phyloP scores from a whole-genome alignment of 495 filamentous ascomycete species.

The Penicillium roqueforti region DNA sequence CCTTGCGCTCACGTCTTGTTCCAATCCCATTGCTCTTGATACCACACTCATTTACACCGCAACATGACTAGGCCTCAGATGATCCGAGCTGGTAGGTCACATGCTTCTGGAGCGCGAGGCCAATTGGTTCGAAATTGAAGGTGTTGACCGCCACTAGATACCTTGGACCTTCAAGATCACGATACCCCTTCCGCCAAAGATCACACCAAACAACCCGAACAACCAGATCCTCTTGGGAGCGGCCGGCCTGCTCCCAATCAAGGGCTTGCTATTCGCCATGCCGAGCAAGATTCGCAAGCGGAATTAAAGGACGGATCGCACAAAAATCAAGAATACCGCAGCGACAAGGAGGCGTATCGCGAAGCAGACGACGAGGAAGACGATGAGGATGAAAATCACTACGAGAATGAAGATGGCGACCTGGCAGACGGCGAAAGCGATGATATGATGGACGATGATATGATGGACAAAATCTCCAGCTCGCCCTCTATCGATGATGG shows the following conservation, averaged over 20 bases:
- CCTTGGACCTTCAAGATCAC: constrained; percentile 88
- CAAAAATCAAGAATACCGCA: constrained; percentile 44
- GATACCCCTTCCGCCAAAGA: constrained; percentile 78
- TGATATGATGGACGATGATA: constrained; percentile 77
- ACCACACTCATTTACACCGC: constrained; percentile 17
- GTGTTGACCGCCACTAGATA: constrained; percentile 56
- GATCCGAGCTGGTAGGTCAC: constrained; percentile 67
- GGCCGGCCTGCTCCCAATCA: constrained; percentile 77
- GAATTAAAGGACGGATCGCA: constrained; percentile 54
- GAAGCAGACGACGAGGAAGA: constrained; percentile 36
- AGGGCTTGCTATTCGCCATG: constrained; percentile 72
- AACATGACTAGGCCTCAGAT: constrained; percentile 73
- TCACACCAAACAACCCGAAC: constrained; percentile 54
- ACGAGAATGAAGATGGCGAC: constrained; percentile 57
- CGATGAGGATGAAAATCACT: constrained; percentile 45
- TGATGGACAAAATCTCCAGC: constrained; percentile 96
- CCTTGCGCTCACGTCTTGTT: constrained; percentile 17
- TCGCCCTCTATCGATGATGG: constrained; percentile 98
- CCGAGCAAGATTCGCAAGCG: constrained; percentile 67
- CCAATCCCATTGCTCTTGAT: constrained; percentile 9
- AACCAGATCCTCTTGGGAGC: constrained; percentile 46
- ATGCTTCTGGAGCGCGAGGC: constrained; percentile 15
- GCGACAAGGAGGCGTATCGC: constrained; percentile 44
- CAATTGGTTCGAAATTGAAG: neutral
- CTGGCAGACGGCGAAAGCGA: constrained; percentile 72